Percentiles rank a stretch among this genome's conserved stretches.
Evolutionary conservation across 129 eudicot species (phyloP).

Genomic region (Helianthus annuus): HanXRQr2.0-SUNRISE NC_035445.2:71521149-71521648

Average conservation of each 20-base stretch:
- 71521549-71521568: no score
- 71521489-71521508: not conserved
- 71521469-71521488: no score
- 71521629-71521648: not conserved
- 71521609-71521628: not conserved
- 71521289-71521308: slow-evolving; percentile 16
- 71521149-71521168: slow-evolving; percentile 31
- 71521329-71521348: slow-evolving; percentile 13
- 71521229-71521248: slow-evolving; percentile 27
- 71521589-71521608: not conserved
- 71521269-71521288: slow-evolving; percentile 13
- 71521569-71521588: not conserved
- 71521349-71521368: slow-evolving; percentile 23
- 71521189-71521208: slow-evolving; percentile 51
- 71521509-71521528: not conserved
- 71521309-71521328: slow-evolving; percentile 12
- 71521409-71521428: not conserved
- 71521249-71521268: slow-evolving; percentile 27
- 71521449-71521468: no score
- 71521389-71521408: slow-evolving; percentile 32
- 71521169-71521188: slow-evolving; percentile 55
- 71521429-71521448: not conserved
- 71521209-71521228: slow-evolving; percentile 4
- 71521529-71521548: no score
- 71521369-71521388: slow-evolving; percentile 32